A percentile compares a stretch with the other conserved stretches of the same genome.
These are phyloP conservation scores for Vachellia pachyceras DNA, from an alignment of 306 rosid species.

Conservation along the genomic window DNA sequence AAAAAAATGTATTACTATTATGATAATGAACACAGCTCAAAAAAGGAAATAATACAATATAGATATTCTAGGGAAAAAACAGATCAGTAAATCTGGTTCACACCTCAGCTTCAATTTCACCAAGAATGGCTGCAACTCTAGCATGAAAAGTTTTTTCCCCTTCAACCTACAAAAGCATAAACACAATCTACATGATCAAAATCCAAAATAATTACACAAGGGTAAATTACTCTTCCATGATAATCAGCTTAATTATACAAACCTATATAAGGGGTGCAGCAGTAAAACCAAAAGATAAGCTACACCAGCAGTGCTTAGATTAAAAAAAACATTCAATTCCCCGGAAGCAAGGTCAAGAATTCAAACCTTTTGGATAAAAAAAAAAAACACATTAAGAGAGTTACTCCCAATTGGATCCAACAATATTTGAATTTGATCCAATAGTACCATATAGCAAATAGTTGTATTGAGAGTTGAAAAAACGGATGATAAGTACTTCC, in stretches of 20 bases:
- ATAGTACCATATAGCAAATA: background rate
- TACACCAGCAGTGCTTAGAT: background rate
- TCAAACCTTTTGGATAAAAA: too few species aligned
- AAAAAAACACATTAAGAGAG: background rate
- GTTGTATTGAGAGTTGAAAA: background rate
- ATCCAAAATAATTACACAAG: constrained; percentile 22
- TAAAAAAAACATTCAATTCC: background rate
- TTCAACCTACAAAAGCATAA: constrained; percentile 70
- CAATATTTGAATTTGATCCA: background rate
- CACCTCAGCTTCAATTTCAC: constrained; percentile 98
- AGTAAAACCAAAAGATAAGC: background rate
- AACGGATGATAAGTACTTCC: background rate
- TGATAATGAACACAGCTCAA: constrained; percentile 23
- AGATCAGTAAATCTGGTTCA: constrained; percentile 39
- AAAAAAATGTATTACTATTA: constrained; percentile 29
- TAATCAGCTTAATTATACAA: background rate
- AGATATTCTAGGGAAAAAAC: background rate
- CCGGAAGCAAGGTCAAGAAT: background rate
- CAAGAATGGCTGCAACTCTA: constrained; percentile 88
- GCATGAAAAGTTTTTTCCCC: constrained; percentile 87
- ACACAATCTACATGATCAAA: constrained; percentile 34
- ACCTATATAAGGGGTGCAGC: background rate
- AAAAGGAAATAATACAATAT: constrained; percentile 2
- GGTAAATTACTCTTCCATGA: background rate
- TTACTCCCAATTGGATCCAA: background rate